These are phyloP conservation scores for Lichtheimia ornata DNA, from an alignment of 371 early-diverging fungal genomes.

Conservation along the genomic window DNA sequence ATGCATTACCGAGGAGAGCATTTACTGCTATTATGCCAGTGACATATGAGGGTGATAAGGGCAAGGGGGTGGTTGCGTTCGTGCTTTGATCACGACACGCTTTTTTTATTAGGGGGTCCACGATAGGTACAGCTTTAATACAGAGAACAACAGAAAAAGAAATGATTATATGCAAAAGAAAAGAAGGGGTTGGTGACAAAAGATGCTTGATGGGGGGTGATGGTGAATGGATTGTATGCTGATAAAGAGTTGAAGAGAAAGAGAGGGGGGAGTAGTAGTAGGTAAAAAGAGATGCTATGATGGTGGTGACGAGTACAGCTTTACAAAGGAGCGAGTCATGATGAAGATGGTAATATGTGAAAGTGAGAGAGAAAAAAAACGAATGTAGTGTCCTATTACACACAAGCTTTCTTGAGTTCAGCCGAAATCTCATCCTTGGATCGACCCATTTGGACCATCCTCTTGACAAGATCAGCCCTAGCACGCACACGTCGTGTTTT, in stretches of 20 bases:
- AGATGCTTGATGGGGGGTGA: conserved; percentile 4
- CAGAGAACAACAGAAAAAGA: conserved; percentile 6
- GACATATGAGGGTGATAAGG: too few species aligned
- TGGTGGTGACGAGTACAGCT: too few species aligned
- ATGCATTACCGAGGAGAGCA: too few species aligned
- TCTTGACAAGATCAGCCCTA: conserved; percentile 15
- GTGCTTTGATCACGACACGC: too few species aligned
- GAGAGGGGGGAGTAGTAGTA: too few species aligned
- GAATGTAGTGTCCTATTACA: neutral
- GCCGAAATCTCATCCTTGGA: conserved; percentile 18
- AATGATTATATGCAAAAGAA: conserved; percentile 5
- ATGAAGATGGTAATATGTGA: neutral
- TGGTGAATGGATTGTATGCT: neutral
- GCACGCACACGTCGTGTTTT: conserved; percentile 18
- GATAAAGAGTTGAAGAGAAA: too few species aligned
- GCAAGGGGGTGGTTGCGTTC: too few species aligned
- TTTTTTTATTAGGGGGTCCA: too few species aligned
- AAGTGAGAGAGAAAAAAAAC: neutral
- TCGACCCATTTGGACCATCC: conserved; percentile 10
- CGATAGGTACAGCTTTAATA: too few species aligned
- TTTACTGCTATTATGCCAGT: too few species aligned
- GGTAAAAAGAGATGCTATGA: too few species aligned
- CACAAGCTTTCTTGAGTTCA: conserved; percentile 3
- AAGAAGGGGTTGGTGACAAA: neutral
- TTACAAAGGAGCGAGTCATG: neutral